A percentile compares a stretch with the other conserved stretches of the same genome.
Conservation (phyloP, 768 basidiomycete genomes). For the Serendipita indica region DNA sequence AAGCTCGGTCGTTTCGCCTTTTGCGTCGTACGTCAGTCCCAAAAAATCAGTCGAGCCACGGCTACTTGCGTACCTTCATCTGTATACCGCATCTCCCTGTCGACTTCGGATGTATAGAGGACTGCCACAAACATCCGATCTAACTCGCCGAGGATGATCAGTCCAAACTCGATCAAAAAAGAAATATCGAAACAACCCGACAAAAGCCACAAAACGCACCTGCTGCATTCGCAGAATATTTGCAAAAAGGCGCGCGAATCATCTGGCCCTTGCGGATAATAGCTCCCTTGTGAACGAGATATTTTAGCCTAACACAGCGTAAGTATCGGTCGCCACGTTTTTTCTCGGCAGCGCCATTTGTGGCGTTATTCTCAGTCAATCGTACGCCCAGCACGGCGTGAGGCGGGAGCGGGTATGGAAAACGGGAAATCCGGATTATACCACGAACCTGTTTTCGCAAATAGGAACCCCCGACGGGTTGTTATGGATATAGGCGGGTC, state of each 20-base stretch:
- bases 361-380: too few relatives aligned
- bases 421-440: too few relatives aligned
- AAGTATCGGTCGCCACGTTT: not conserved
- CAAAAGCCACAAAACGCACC: constrained; percentile 16
- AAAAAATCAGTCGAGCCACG: not conserved
- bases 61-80: constrained; percentile 38
- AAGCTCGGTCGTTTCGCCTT: constrained; percentile 17
- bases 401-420: too few relatives aligned
- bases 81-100: constrained; percentile 64
- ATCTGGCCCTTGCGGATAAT: constrained; percentile 81
- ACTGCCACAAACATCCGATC: constrained; percentile 74
- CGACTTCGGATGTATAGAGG: constrained; percentile 61
- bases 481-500: constrained; percentile 70
- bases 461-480: constrained; percentile 65
- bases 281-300: constrained; percentile 74
- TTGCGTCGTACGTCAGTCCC: not conserved
- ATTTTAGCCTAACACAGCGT: constrained; percentile 46
- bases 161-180: constrained; percentile 13
- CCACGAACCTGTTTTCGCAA: constrained; percentile 65
- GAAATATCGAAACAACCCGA: not conserved
- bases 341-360: too few relatives aligned
- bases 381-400: too few relatives aligned
- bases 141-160: constrained; percentile 19
- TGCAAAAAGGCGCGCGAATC: constrained; percentile 66
- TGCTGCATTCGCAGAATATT: constrained; percentile 28